phyloP scores from a whole-genome alignment of 1,284 basidiomycete species.

The Ustanciosporium gigantosporum region DNA sequence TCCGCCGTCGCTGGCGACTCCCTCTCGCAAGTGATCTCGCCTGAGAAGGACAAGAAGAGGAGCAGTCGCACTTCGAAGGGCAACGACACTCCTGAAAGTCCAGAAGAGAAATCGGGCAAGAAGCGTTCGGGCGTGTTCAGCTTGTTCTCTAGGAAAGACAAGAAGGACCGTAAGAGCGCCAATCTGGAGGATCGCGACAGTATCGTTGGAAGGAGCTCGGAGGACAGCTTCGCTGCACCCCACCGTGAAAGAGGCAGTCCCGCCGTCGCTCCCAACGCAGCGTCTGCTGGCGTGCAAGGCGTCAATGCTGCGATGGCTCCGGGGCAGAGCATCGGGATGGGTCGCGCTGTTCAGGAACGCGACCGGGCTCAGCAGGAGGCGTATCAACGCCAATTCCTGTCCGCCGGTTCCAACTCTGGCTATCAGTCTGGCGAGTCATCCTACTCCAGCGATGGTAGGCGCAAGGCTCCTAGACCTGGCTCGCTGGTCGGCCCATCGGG shows the following conservation, averaged over 20 bases:
- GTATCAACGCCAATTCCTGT: conserved; percentile 49
- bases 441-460: background rate
- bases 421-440: background rate
- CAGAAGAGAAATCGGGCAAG: conserved; percentile 50
- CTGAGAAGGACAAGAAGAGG: conserved; percentile 38
- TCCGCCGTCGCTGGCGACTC: conserved; percentile 19
- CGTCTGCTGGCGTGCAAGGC: conserved; percentile 20
- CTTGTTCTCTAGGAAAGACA: conserved; percentile 55
- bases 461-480: conserved; percentile 38
- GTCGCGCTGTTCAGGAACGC: conserved; percentile 46
- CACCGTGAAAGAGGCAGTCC: conserved; percentile 13
- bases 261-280: conserved; percentile 1
- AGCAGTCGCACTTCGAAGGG: conserved; percentile 40
- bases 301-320: conserved; percentile 29
- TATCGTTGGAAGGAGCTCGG: conserved; percentile 38
- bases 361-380: conserved; percentile 50
- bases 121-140: conserved; percentile 57
- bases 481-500: conserved; percentile 59
- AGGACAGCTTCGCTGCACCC: conserved; percentile 20
- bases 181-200: conserved; percentile 39
- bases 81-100: conserved; percentile 27
- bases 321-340: conserved; percentile 42
- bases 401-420: background rate
- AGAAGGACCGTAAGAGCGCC: conserved; percentile 54
- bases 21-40: conserved; percentile 5